Percentiles rank a stretch among this genome's conserved stretches.
phyloP scores from a whole-genome alignment of 768 basidiomycete genomes.

The Lepiota venenata region DNA sequence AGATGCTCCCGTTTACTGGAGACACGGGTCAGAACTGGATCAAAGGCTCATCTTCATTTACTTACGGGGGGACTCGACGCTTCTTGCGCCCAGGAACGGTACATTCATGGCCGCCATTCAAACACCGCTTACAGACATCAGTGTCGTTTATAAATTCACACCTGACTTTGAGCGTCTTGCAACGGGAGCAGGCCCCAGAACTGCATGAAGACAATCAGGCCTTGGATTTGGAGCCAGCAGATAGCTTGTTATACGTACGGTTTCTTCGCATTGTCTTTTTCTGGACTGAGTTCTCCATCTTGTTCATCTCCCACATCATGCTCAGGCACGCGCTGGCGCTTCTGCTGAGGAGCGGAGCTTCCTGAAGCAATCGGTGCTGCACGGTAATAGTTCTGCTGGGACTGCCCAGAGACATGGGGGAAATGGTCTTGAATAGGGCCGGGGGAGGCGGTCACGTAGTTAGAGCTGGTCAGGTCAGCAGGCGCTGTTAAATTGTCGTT shows the following conservation, averaged over 20 bases:
- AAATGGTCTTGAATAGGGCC: constrained; percentile 24
- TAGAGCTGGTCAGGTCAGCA: constrained; percentile 12
- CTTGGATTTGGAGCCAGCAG: constrained; percentile 11
- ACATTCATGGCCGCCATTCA: constrained; percentile 69
- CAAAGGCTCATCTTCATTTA: constrained; percentile 1
- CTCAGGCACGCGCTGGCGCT: constrained; percentile 31
- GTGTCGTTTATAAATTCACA: constrained; percentile 74
- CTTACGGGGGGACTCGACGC: constrained; percentile 75
- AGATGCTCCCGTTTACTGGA: constrained; percentile 76
- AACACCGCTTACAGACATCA: constrained; percentile 75
- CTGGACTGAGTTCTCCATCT: constrained; percentile 27
- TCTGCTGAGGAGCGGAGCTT: constrained; percentile 24
- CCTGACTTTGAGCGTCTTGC: constrained; percentile 66
- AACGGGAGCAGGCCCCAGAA: constrained; percentile 65
- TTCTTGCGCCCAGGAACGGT: constrained; percentile 83
- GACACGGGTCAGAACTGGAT: background rate
- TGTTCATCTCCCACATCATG: constrained; percentile 35
- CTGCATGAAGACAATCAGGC: constrained; percentile 22
- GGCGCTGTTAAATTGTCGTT: constrained; percentile 10
- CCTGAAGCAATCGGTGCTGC: constrained; percentile 10
- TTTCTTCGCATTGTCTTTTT: constrained; percentile 38
- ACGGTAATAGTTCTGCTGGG: constrained; percentile 21
- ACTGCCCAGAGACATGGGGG: constrained; percentile 14
- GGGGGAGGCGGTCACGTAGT: constrained; percentile 21
- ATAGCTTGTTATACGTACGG: constrained; percentile 29